phyloP scores from a whole-genome alignment of 2,329 filamentous ascomycete species.

The Rhinocladiella similis region DNA sequence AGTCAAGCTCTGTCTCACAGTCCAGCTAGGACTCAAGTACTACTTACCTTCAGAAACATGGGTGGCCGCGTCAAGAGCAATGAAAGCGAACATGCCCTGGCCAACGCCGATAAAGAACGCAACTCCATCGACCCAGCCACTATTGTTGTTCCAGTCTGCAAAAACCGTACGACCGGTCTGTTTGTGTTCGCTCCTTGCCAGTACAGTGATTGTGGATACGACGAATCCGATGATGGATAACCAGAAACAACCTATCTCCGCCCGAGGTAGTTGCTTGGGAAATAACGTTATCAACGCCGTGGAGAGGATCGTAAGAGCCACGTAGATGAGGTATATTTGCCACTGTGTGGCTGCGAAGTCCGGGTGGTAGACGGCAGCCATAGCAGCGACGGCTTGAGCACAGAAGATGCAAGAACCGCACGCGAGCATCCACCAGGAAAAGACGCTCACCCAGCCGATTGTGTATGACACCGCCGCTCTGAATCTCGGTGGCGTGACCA shows the following conservation, averaged over 20 bases:
- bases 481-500: slow-evolving; percentile 22
- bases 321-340: slow-evolving; percentile 31
- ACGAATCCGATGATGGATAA: slow-evolving; percentile 26
- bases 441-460: slow-evolving; percentile 31
- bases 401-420: slow-evolving; percentile 21
- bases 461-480: slow-evolving; percentile 25
- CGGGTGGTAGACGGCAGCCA: slow-evolving; percentile 21
- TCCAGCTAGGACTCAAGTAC: not conserved
- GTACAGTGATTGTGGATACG: slow-evolving; percentile 32
- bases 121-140: slow-evolving; percentile 68
- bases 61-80: slow-evolving; percentile 30
- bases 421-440: slow-evolving; percentile 30
- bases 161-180: slow-evolving; percentile 54
- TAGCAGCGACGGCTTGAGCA: slow-evolving; percentile 17
- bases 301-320: slow-evolving; percentile 12
- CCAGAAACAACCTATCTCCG: slow-evolving; percentile 24
- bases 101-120: slow-evolving; percentile 43
- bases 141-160: slow-evolving; percentile 63
- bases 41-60: slow-evolving; percentile 22
- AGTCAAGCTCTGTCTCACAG: not conserved
- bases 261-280: slow-evolving; percentile 14
- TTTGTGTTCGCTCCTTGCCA: slow-evolving; percentile 26
- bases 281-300: slow-evolving; percentile 16
- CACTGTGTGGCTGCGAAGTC: slow-evolving; percentile 24
- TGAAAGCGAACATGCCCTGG: slow-evolving; percentile 36